A percentile compares a stretch with the other conserved stretches of the same genome.
Conservation (phyloP, 2,329 filamentous ascomycete genomes). For the Monilinia aucupariae region DNA sequence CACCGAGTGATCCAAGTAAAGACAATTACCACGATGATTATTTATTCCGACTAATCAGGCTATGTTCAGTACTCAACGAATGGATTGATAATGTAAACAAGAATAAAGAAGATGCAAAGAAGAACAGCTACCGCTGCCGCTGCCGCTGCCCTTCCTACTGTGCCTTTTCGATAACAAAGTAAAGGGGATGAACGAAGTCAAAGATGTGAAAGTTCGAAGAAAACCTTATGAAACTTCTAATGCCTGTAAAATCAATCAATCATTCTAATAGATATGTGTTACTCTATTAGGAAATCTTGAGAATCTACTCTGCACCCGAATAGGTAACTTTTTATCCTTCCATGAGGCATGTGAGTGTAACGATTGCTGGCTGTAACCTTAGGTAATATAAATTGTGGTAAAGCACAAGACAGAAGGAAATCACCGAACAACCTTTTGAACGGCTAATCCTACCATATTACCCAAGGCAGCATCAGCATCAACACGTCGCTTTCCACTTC, state of each 20-base stretch:
- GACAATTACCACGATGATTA: not conserved
- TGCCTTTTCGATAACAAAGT: conserved; percentile 1
- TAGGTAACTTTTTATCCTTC: not conserved
- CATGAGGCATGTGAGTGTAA: too few relatives aligned
- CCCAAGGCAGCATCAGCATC: conserved; percentile 11
- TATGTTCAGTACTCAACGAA: too few relatives aligned
- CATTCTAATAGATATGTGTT: too few relatives aligned
- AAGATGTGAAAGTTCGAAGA: not conserved
- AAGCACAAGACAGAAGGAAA: not conserved
- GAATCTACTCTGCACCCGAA: too few relatives aligned
- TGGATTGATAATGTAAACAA: too few relatives aligned
- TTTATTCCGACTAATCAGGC: not conserved
- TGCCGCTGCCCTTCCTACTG: too few relatives aligned
- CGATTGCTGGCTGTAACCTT: not conserved
- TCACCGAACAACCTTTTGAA: not conserved
- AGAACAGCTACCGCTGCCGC: not conserved
- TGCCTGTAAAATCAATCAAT: not conserved
- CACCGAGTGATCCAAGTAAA: not conserved
- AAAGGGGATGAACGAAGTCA: not conserved
- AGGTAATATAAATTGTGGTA: not conserved
- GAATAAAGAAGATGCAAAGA: not conserved
- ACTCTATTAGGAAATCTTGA: not conserved
- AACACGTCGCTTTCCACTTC: not conserved
- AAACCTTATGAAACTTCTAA: not conserved
- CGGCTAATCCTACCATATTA: not conserved